Conservation (phyloP, 805 yeast species). For the Allodekkera sacchari region DNA sequence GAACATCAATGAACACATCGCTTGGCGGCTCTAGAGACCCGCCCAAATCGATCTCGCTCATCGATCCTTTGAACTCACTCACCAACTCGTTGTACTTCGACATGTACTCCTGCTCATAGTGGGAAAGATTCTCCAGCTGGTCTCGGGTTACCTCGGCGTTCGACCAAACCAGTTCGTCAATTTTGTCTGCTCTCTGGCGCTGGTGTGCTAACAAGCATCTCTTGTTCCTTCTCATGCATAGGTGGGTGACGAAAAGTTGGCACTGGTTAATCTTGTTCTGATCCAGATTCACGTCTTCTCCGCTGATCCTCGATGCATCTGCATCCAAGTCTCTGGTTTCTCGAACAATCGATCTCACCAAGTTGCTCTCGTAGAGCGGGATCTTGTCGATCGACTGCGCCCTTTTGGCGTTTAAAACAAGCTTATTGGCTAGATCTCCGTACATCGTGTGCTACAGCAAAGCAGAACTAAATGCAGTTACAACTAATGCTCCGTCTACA, state of each 20-base stretch:
- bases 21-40: conserved; percentile 89
- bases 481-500: no score
- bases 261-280: conserved; percentile 44
- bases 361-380: conserved; percentile 66
- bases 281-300: conserved; percentile 24
- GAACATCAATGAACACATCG: conserved; percentile 86
- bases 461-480: background rate
- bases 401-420: conserved; percentile 80
- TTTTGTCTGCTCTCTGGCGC: conserved; percentile 54
- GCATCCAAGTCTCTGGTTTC: conserved; percentile 61
- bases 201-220: conserved; percentile 85
- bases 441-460: conserved; percentile 44
- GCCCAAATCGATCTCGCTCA: conserved; percentile 76
- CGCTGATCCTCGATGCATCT: no score
- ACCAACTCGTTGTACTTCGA: conserved; percentile 63
- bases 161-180: conserved; percentile 68
- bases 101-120: conserved; percentile 72
- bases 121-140: conserved; percentile 48
- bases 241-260: conserved; percentile 58
- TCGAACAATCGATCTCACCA: conserved; percentile 58
- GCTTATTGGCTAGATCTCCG: conserved; percentile 79
- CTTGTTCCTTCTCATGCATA: conserved; percentile 82
- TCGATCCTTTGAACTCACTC: conserved; percentile 67
- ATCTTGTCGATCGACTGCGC: conserved; percentile 53
- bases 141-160: conserved; percentile 40